A percentile compares a stretch with the other conserved stretches of the same genome.
phyloP scores from a whole-genome alignment of 192 early-diverging fungal species.

The Coemansia sp. region DNA sequence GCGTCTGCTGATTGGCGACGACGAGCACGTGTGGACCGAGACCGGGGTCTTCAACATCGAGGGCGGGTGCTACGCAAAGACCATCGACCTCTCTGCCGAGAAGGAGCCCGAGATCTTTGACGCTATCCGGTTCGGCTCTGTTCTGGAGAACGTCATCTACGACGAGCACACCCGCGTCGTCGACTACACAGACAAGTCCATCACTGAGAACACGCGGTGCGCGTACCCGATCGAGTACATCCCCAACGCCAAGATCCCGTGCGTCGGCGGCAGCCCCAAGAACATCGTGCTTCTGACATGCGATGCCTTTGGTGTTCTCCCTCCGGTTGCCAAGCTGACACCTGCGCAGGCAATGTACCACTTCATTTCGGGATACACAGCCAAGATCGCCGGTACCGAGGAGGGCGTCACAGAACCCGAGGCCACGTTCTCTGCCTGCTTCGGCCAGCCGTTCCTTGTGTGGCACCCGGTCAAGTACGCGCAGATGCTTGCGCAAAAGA shows the following conservation, averaged over 20 bases:
- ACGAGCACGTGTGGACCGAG: constrained; percentile 99
- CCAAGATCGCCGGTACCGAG: constrained; percentile 97
- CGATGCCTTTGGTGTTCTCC: constrained; percentile 95
- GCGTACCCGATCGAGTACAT: constrained; percentile 96
- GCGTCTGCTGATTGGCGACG: constrained; percentile 94
- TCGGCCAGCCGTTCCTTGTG: constrained; percentile 96
- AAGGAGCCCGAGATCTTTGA: constrained; percentile 99
- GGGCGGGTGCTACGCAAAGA: constrained; percentile 99
- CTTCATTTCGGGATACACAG: constrained; percentile 97
- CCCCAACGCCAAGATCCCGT: constrained; percentile 92
- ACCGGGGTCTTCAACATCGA: constrained; percentile 98
- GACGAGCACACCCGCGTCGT: constrained; percentile 71
- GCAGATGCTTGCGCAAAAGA: constrained; percentile 95
- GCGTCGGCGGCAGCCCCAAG: constrained; percentile 84
- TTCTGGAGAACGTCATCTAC: constrained; percentile 93
- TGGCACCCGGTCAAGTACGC: constrained; percentile 96
- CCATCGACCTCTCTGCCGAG: constrained; percentile 89
- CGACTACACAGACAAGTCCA: constrained; percentile 74
- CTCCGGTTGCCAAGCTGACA: constrained; percentile 86
- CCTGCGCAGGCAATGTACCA: constrained; percentile 93
- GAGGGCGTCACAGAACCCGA: constrained; percentile 89
- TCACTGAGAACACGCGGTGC: constrained; percentile 96
- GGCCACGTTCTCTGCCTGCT: constrained; percentile 93
- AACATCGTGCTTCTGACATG: constrained; percentile 97
- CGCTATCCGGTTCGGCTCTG: constrained; percentile 90